Conservation (phyloP, 371 early-diverging fungal species). For the Batkoa obscura region DNA sequence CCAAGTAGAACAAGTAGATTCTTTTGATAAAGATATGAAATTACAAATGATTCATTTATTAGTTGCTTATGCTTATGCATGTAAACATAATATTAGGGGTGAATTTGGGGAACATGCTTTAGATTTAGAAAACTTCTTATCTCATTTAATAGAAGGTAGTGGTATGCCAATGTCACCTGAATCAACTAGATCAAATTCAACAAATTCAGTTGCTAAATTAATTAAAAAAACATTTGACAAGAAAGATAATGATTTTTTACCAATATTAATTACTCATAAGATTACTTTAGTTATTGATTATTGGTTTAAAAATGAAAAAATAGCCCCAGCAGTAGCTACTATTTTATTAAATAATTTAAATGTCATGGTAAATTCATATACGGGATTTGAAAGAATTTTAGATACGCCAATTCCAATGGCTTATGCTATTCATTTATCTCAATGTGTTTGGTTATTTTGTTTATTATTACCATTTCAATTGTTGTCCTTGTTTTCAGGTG, state of each 20-base stretch:
- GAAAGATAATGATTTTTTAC: background rate
- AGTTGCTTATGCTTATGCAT: constrained; percentile 39
- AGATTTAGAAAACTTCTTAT: constrained; percentile 22
- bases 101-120: constrained; percentile 35
- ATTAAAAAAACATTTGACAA: no score
- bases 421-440: constrained; percentile 41
- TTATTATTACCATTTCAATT: constrained; percentile 26
- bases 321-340: background rate
- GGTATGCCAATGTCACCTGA: background rate
- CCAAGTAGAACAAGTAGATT: constrained; percentile 29
- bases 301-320: background rate
- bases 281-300: background rate
- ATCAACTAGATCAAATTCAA: background rate
- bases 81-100: constrained; percentile 49
- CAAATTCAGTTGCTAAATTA: background rate
- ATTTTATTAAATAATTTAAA: background rate
- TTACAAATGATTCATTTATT: constrained; percentile 41
- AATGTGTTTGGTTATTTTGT: constrained; percentile 19
- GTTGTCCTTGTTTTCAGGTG: background rate
- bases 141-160: constrained; percentile 13
- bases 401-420: constrained; percentile 48
- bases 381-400: constrained; percentile 40
- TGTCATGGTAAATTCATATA: constrained; percentile 12
- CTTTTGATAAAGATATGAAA: constrained; percentile 35
- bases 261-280: background rate